These are phyloP conservation scores for Fagus crenata DNA, from an alignment of 306 rosid species.

Conservation along the genomic window DNA sequence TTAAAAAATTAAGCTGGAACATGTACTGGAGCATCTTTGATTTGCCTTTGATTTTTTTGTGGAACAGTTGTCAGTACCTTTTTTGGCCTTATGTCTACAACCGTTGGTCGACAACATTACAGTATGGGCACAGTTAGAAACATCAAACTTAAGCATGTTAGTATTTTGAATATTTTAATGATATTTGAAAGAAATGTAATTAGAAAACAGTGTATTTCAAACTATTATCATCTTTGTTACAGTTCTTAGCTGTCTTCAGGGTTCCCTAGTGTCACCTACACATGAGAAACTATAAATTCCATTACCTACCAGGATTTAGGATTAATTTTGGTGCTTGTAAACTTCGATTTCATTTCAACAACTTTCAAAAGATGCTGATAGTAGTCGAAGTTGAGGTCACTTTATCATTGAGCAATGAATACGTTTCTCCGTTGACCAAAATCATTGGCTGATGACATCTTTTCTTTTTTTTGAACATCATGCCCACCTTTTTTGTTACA, in stretches of 20 bases:
- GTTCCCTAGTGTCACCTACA: neutral
- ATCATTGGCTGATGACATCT: neutral
- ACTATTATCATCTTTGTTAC: neutral
- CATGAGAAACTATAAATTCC: neutral
- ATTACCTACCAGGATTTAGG: neutral
- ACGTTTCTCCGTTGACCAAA: neutral
- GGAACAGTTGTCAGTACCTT: neutral
- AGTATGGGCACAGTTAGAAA: neutral
- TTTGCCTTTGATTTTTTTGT: neutral
- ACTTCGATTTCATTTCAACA: neutral
- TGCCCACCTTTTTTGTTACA: conserved; percentile 20
- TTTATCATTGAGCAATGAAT: neutral
- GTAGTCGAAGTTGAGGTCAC: neutral
- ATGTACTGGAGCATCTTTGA: neutral
- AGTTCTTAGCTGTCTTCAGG: neutral
- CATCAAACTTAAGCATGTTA: neutral
- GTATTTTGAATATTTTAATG: neutral
- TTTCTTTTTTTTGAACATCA: too few relatives aligned
- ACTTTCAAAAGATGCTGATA: neutral
- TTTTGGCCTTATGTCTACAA: neutral
- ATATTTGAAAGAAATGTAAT: neutral
- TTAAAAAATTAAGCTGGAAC: neutral
- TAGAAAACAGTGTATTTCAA: neutral
- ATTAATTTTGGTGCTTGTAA: neutral
- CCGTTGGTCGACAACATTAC: neutral